These are phyloP conservation scores for Vanrija sp. DNA, from an alignment of 1,284 basidiomycete genomes.

Conservation along the genomic window DNA sequence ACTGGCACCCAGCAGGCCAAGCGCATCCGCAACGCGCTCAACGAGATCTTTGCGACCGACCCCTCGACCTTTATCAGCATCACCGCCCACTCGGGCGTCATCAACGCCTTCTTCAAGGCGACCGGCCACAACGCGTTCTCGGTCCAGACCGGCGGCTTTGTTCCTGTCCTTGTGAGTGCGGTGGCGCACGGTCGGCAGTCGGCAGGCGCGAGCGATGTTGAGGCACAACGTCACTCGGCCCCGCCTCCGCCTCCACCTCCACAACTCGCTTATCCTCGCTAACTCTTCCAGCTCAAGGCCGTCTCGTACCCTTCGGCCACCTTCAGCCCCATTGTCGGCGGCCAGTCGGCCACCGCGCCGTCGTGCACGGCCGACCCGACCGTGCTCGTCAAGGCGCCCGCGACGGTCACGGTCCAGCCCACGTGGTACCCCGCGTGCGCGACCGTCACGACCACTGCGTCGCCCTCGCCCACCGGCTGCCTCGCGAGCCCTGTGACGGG, in stretches of 20 bases:
- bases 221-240: no score
- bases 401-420: neutral
- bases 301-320: constrained; percentile 4
- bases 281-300: constrained; percentile 5
- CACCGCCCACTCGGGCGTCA: constrained; percentile 38
- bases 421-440: neutral
- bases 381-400: neutral
- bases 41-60: constrained; percentile 34
- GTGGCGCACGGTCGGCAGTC: no score
- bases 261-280: neutral
- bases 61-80: constrained; percentile 30
- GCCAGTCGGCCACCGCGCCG: constrained; percentile 19
- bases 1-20: constrained; percentile 15
- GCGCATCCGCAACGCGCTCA: constrained; percentile 21
- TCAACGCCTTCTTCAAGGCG: constrained; percentile 26
- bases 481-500: neutral
- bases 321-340: constrained; percentile 5
- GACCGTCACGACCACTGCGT: no score
- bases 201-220: no score
- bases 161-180: constrained; percentile 22
- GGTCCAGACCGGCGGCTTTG: constrained; percentile 32
- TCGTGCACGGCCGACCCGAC: constrained; percentile 14
- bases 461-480: neutral
- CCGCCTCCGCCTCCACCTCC: neutral
- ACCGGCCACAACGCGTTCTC: constrained; percentile 21